These are phyloP conservation scores for Stagonosporopsis rhizophila DNA, from an alignment of 2,329 filamentous ascomycete genomes.

Conservation along the genomic window DNA sequence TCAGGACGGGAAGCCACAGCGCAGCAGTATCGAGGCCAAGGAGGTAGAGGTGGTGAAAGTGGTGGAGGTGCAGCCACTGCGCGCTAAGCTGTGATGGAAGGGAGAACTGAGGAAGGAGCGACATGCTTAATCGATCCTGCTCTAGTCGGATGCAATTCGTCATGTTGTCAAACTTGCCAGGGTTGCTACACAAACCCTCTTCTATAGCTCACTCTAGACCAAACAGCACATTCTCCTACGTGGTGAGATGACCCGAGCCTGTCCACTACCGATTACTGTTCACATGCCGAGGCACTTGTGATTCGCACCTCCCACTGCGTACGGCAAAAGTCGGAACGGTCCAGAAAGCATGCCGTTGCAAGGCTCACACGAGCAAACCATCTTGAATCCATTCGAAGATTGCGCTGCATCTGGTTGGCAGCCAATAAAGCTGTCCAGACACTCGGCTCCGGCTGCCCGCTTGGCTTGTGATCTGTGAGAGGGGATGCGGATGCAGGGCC, in stretches of 20 bases:
- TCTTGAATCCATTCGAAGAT: constrained; percentile 5
- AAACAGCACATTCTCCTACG: neutral
- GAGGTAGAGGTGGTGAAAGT: neutral
- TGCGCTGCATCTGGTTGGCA: neutral
- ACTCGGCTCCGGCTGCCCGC: constrained; percentile 19
- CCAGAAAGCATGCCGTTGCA: neutral
- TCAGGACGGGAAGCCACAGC: neutral
- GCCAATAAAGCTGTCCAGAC: constrained; percentile 18
- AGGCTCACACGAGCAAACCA: constrained; percentile 14
- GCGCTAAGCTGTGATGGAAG: constrained; percentile 13
- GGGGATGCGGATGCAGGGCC: constrained; percentile 16
- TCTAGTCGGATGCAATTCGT: neutral
- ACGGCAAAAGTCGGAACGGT: constrained; percentile 23
- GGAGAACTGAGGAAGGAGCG: neutral
- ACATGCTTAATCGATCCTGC: neutral
- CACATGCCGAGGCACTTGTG: constrained; percentile 21
- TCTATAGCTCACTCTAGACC: neutral
- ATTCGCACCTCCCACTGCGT: constrained; percentile 2
- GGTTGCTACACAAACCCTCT: neutral
- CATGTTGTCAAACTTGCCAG: neutral
- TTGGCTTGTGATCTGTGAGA: constrained; percentile 14
- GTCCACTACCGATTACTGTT: neutral
- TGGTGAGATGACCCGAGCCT: constrained; percentile 6
- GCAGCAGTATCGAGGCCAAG: neutral
- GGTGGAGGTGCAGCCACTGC: constrained; percentile 13